Conservation (phyloP, 179 eudicot species). For the Actinidia polygama region DNA sequence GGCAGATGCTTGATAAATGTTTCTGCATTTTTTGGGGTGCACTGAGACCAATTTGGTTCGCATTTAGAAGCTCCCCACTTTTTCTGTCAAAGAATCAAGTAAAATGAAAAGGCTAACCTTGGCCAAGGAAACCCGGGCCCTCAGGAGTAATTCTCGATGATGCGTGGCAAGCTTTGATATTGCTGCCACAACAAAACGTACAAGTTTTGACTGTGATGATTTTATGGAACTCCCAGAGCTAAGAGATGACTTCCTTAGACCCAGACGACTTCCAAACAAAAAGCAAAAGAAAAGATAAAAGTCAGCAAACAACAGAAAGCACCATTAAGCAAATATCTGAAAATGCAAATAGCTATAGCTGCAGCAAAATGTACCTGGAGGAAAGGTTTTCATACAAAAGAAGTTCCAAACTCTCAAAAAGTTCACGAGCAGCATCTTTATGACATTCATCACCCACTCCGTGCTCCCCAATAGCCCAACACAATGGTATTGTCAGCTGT, state of each 20-base stretch:
- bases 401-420: slow-evolving; percentile 94
- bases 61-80: too few species aligned
- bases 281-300: slow-evolving; percentile 13
- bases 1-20: too few species aligned
- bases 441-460: slow-evolving; percentile 96
- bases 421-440: slow-evolving; percentile 97
- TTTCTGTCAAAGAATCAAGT: background rate
- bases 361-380: slow-evolving; percentile 59
- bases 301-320: slow-evolving; percentile 31
- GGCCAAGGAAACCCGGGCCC: slow-evolving; percentile 91
- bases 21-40: too few species aligned
- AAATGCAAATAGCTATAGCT: background rate
- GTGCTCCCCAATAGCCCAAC: slow-evolving; percentile 99
- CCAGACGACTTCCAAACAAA: slow-evolving; percentile 65
- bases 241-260: slow-evolving; percentile 63
- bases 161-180: slow-evolving; percentile 95
- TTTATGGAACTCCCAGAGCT: slow-evolving; percentile 55
- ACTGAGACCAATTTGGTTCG: too few species aligned
- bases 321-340: background rate
- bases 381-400: slow-evolving; percentile 94
- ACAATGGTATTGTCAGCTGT: slow-evolving; percentile 88
- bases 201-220: slow-evolving; percentile 82
- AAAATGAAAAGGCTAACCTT: slow-evolving; percentile 54
- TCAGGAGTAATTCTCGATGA: slow-evolving; percentile 90
- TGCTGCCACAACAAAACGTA: slow-evolving; percentile 96